phyloP scores from a whole-genome alignment of 116 monocot genomes.

The Zostera marina region DNA sequence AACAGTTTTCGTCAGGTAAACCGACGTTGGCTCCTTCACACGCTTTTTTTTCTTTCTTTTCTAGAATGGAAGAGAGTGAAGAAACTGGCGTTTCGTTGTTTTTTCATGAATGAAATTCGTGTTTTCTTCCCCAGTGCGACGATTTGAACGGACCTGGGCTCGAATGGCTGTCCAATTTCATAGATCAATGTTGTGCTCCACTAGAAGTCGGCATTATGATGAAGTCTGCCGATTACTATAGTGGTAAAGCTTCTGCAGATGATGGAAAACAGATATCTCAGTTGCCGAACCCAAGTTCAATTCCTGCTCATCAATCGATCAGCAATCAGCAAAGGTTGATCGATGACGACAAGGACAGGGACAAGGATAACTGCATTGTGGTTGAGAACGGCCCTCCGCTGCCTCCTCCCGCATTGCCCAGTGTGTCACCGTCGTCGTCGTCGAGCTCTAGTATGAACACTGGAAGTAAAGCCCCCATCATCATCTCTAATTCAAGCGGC shows the following conservation, averaged over 20 bases:
- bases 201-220: neutral
- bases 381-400: neutral
- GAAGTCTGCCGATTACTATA: neutral
- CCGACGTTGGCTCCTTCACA: too few species aligned
- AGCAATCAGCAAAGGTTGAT: too few species aligned
- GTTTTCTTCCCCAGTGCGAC: constrained; percentile 9
- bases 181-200: constrained; percentile 15
- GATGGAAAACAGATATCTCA: neutral
- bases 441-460: constrained; percentile 8
- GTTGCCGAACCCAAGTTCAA: too few species aligned
- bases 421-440: constrained; percentile 9
- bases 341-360: too few species aligned
- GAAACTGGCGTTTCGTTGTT: too few species aligned
- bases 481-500: too few species aligned
- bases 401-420: constrained; percentile 4
- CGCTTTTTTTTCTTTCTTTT: too few species aligned
- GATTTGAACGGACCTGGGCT: constrained; percentile 13
- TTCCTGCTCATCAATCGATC: too few species aligned
- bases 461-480: neutral
- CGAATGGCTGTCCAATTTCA: constrained; percentile 24
- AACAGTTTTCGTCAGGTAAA: too few species aligned
- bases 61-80: too few species aligned
- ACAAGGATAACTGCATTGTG: too few species aligned
- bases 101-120: too few species aligned
- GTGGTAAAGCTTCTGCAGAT: neutral